phyloP scores from a whole-genome alignment of 306 rosid genomes.

The Prunus salicina region DNA sequence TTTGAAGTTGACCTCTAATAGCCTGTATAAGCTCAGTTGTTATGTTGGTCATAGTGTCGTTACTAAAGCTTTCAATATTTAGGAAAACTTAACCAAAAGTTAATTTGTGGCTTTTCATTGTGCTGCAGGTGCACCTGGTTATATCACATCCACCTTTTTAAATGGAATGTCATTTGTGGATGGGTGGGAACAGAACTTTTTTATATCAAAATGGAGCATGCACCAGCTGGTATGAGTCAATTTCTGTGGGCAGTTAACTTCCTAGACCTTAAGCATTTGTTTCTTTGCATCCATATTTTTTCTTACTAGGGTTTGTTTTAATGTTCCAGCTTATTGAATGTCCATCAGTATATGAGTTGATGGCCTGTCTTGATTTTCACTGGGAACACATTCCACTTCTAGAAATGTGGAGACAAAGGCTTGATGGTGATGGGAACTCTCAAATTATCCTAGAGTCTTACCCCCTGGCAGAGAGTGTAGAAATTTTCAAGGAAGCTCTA shows the following conservation, averaged over 20 bases:
- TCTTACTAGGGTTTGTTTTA: conserved; percentile 17
- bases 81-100: background rate
- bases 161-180: conserved; percentile 95
- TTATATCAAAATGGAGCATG: conserved; percentile 96
- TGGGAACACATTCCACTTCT: conserved; percentile 73
- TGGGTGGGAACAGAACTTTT: conserved; percentile 90
- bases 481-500: conserved; percentile 67
- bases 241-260: background rate
- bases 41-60: background rate
- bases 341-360: conserved; percentile 84
- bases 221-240: conserved; percentile 81
- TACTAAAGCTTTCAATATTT: background rate
- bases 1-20: background rate
- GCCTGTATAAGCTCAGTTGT: background rate
- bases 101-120: conserved; percentile 14
- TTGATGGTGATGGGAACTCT: conserved; percentile 49
- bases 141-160: conserved; percentile 58
- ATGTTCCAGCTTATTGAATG: conserved; percentile 84
- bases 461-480: conserved; percentile 54
- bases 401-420: conserved; percentile 78
- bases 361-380: conserved; percentile 57
- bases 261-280: background rate
- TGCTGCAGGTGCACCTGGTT: conserved; percentile 92
- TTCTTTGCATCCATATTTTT: background rate
- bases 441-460: conserved; percentile 67